Evolutionary conservation across 2,329 filamentous ascomycete species (phyloP), one percentile per base, ranked within the genome.

Genomic region (Hortaea sp.): DNA sequence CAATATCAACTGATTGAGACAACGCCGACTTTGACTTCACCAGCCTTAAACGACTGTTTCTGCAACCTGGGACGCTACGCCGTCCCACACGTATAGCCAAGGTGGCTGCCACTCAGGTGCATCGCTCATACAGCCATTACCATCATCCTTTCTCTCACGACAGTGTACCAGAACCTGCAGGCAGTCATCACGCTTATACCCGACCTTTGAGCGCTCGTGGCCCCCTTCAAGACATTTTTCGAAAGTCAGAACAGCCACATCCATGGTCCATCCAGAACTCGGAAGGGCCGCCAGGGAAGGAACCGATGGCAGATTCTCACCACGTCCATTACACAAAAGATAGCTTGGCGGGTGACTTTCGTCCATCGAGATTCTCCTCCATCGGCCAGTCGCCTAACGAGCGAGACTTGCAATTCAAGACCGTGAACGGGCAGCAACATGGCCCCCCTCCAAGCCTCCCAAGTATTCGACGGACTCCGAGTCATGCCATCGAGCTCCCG

Each of bases 271-370:
- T 49, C 43, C 48, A 49, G 49, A 54, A 57, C 49, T 50, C 49
- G 41, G 45, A 55, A 53, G 57, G 57, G 48, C 49, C 49, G 42
- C 42, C 49, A 53, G 54, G 55, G 50, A 57, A 60, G 54, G 52
- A 53, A 57, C 62, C 58, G 52, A 65, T 65, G 62, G 63, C 62
- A 59, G 55, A 61, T 47, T 54, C 57, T 49, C 43, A 51, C 42
- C 41, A 39, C 46, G 55, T 57, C 38, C 55, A 57, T 45, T 48
- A 47, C 48, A 51, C 50, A 48, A 46, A 50, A 45, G 57, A 55
- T 49, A 53, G 32, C 50, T 57, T 47, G 46, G 54, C 31, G 11
- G 41, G 42, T 47, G 51, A 44, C 28, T 50, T 39, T 45, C 46
- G 55, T 41, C 40, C 45, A 43, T 32, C 40, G 35, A 42, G 39